Evolutionary conservation across 2,329 filamentous ascomycete species (phyloP).

Genomic region (Fusarium sp.): DNA sequence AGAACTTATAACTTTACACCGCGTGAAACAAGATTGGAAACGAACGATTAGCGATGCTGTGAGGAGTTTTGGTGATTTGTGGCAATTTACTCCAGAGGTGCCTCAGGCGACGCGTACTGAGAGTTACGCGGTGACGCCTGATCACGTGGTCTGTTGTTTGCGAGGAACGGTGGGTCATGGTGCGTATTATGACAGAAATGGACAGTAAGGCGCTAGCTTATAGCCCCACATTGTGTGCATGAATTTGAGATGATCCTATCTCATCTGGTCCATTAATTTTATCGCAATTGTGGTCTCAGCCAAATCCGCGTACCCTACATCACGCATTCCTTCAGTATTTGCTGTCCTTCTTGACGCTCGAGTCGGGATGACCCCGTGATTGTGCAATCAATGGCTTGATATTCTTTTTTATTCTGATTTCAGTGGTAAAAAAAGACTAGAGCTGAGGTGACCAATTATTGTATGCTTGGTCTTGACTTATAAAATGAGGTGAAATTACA

Average conservation of each 20-base stretch:
- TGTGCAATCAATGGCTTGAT: too few relatives aligned
- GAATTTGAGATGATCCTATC: fast-evolving
- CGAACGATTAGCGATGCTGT: not conserved
- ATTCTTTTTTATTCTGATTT: not conserved
- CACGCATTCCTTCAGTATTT: fast-evolving
- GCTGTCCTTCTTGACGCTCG: not conserved
- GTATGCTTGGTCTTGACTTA: fast-evolving
- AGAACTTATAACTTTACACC: not conserved
- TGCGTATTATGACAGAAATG: fast-evolving
- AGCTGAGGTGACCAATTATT: fast-evolving
- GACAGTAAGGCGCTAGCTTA: not conserved
- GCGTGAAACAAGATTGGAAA: not conserved
- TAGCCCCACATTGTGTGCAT: fast-evolving
- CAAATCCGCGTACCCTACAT: not conserved
- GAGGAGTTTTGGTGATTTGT: not conserved
- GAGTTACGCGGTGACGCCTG: not conserved
- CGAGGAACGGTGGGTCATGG: not conserved
- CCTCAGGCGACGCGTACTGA: not conserved
- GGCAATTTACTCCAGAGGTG: not conserved
- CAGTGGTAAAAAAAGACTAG: too few relatives aligned
- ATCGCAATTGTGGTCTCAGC: fast-evolving
- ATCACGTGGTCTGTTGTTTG: not conserved
- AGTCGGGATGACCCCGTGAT: too few relatives aligned
- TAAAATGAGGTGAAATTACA: fast-evolving
- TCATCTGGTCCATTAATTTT: not conserved